Evolutionary conservation across 2,329 filamentous ascomycete species (phyloP), one percentile per base, ranked within the genome.

Genomic region (Alternaria hordeiaustralica): DNA sequence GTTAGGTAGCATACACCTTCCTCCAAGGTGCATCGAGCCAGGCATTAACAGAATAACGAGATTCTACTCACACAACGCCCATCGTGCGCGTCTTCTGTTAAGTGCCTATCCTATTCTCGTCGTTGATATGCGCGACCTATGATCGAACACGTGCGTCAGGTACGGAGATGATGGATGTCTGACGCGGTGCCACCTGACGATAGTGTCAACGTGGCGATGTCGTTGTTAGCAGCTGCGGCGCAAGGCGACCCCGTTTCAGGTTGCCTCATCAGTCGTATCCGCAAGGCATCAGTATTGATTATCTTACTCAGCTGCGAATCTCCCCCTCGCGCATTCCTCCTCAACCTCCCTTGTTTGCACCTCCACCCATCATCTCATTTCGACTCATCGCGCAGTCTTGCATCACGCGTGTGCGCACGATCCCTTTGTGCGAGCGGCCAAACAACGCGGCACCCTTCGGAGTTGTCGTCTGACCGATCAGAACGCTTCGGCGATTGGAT

Each of bases 271-370:
- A 45, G 53, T 46, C 56, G 44, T 28, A 49, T 49, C 41, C 49
- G 53, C 44, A 57, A 68, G 66, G 66, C 66, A 62, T 59, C 66
- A 66, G 54, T 49, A 58, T 61, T 68, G 57, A 43, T 55, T 18
- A 47, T 26, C 57, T 61, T 55, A 60, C 47, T 47, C 45, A 18
- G 12, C 50, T 36, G 50, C 55, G 12, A 54, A 41, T 50, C 41
- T 56, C 50, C 50, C 13, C 36, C 41, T n/a, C 47, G 13, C 45
- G 45, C 23, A 46, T 45, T 18, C 47, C 15, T 54, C 28, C 36
- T 18, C 36, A 41, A 41, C 58, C 56, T 53, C 28, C n/a, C 36
- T 50, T 13, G 36, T 43, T 41, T 33, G 47, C 25, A 54, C 36
- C 25, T 26, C 13, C 36, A 28, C 36, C 18, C n/a, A 10, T 28